Evolutionary conservation across 306 rosid genomes (phyloP).

Genomic region (Acacia acuminata): DNA sequence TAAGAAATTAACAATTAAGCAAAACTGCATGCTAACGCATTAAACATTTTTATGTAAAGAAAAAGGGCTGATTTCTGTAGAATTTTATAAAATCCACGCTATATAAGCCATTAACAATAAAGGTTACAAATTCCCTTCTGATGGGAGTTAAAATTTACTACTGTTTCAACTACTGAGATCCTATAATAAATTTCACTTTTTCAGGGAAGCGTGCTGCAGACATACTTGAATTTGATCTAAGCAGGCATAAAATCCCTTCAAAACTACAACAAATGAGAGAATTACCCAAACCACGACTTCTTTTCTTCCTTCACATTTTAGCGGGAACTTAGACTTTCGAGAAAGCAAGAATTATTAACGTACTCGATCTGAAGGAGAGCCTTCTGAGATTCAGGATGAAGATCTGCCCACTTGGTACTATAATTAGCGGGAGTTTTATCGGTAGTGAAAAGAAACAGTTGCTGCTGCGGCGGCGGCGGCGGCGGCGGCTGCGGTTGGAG

Average conservation of each 20-base stretch:
- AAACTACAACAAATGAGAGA: background rate
- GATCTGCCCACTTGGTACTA: conserved; percentile 89
- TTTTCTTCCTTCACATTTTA: conserved; percentile 5
- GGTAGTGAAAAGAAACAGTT: conserved; percentile 63
- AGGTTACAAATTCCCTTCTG: background rate
- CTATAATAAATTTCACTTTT: background rate
- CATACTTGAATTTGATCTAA: background rate
- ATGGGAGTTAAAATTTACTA: background rate
- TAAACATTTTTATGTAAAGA: background rate
- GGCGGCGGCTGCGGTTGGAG: conserved; percentile 37
- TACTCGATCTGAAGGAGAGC: conserved; percentile 87
- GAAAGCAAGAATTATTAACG: conserved; percentile 9
- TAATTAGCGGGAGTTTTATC: conserved; percentile 84
- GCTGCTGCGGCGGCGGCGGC: conserved; percentile 38
- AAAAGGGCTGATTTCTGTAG: background rate
- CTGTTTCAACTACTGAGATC: background rate
- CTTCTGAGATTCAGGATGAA: conserved; percentile 96
- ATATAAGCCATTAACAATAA: background rate
- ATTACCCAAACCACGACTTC: background rate
- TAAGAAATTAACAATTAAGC: conserved; percentile 26
- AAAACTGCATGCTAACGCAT: background rate
- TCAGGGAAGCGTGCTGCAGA: background rate
- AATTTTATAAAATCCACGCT: background rate
- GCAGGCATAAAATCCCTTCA: background rate
- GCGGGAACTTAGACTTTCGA: conserved; percentile 10